Evolutionary conservation across 2,329 filamentous ascomycete genomes (phyloP), one percentile per base, ranked within the genome.

Genomic region (Verticillium isaacii): DNA sequence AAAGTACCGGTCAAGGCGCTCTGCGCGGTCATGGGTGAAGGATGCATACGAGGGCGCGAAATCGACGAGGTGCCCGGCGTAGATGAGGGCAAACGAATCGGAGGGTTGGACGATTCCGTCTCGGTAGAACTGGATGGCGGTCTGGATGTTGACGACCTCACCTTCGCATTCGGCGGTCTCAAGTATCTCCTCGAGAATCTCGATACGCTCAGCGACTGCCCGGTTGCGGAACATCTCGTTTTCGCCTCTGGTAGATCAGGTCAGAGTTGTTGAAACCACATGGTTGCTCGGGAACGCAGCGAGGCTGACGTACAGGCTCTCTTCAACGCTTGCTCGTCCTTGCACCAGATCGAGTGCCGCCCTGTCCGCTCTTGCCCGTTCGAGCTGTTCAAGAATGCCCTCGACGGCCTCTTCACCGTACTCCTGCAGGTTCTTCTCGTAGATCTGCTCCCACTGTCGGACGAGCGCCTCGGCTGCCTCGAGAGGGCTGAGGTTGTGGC

Each of bases 11-110:
- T 78, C 75, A 12, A 81, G 71, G 29, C 77, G 73, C 17, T 71
- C 71, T 12, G 63, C 60, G 62, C 79, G 74, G 66, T 79, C 73
- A 5, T 56, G 23, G 25, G 73, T 72, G 68, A 80, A 79, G 29
- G 74, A 73, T 55, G 61, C 63, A 61, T 79, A 79, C 6, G 69
- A 71, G 2, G 70, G 67, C 36, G 74, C 77, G 9, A 66, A 70
- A 63, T 80, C 79, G 61, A 80, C 76, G 29, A 81, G 71, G 23
- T 69, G 68, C 19, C 78, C 78, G 7, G 72, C 75, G 64, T 76
- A 82, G 61, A 81, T 70, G 37, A 81, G 65, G 5, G 78, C 79
- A 64, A 74, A 80, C 2, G 73, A 65, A 5, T 66, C 59, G 2
- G 75, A 77, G 63, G 73, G 79, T n/a, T 65, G 60, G 61, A 82